Conservation (phyloP, 768 basidiomycete genomes). For the Boletus subcaerulescens region DNA sequence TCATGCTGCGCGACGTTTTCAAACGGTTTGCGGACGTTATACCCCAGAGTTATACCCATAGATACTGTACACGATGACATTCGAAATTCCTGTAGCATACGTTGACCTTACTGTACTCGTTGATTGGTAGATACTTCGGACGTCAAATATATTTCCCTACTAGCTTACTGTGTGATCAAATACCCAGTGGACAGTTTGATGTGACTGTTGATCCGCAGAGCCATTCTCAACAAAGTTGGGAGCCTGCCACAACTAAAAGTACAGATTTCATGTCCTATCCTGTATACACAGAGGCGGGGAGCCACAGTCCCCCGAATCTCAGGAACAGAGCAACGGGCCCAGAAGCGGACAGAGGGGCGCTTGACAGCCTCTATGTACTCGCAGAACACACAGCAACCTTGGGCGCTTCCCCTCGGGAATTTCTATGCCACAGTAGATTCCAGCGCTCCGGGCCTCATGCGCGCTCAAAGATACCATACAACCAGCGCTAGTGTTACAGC, state of each 20-base stretch:
- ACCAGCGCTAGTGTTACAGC: constrained; percentile 3
- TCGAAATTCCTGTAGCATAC: too few relatives aligned
- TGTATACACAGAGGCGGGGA: neutral
- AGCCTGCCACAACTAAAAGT: neutral
- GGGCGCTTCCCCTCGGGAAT: too few relatives aligned
- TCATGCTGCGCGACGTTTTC: too few relatives aligned
- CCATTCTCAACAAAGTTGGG: neutral
- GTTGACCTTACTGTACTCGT: too few relatives aligned
- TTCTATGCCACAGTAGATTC: neutral
- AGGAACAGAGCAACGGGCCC: too few relatives aligned
- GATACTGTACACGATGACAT: too few relatives aligned
- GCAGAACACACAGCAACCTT: neutral
- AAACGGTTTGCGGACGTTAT: too few relatives aligned
- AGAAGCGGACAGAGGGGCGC: neutral
- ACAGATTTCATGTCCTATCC: neutral
- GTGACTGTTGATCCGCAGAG: neutral
- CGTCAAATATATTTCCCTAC: too few relatives aligned
- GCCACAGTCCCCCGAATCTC: neutral
- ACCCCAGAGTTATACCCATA: too few relatives aligned
- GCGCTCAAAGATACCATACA: neutral
- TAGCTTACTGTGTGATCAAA: too few relatives aligned
- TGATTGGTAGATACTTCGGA: too few relatives aligned
- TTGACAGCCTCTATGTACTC: neutral
- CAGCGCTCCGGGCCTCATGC: neutral
- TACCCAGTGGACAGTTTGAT: too few relatives aligned